Conservation (phyloP, 768 basidiomycete genomes). For the Suillus brevipes region DNA sequence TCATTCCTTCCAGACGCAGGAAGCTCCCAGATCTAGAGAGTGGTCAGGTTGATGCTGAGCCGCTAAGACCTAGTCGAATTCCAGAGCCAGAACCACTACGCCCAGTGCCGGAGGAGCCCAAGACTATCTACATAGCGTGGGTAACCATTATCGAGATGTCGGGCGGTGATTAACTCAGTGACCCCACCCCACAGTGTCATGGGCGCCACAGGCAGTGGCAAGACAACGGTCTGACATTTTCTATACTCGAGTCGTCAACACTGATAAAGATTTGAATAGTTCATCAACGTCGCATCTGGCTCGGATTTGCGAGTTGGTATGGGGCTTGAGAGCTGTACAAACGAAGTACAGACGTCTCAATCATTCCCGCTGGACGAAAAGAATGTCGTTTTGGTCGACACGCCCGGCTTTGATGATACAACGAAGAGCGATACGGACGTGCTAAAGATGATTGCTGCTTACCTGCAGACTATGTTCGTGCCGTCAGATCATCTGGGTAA, state of each 20-base stretch:
- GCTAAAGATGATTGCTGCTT: conserved; percentile 49
- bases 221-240: conserved; percentile 16
- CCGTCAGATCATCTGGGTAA: neutral
- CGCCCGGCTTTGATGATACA: conserved; percentile 65
- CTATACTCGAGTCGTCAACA: neutral
- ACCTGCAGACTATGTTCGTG: conserved; percentile 33
- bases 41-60: neutral
- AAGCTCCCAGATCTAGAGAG: neutral
- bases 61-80: neutral
- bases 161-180: conserved; percentile 1
- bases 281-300: conserved; percentile 38
- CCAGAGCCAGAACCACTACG: neutral
- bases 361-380: conserved; percentile 32
- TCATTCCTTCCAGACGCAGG: neutral
- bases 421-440: conserved; percentile 49
- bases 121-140: conserved; percentile 16
- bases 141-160: conserved; percentile 1
- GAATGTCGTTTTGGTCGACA: conserved; percentile 54
- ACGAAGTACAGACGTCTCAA: conserved; percentile 30
- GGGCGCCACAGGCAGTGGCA: conserved; percentile 21
- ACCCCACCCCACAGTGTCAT: conserved; percentile 13
- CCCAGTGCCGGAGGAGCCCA: neutral
- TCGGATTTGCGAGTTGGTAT: conserved; percentile 33
- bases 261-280: conserved; percentile 22
- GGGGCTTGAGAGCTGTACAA: conserved; percentile 38